Evolutionary conservation across 768 basidiomycete species (phyloP).

Genomic region (Tephrocybe sp.): DNA sequence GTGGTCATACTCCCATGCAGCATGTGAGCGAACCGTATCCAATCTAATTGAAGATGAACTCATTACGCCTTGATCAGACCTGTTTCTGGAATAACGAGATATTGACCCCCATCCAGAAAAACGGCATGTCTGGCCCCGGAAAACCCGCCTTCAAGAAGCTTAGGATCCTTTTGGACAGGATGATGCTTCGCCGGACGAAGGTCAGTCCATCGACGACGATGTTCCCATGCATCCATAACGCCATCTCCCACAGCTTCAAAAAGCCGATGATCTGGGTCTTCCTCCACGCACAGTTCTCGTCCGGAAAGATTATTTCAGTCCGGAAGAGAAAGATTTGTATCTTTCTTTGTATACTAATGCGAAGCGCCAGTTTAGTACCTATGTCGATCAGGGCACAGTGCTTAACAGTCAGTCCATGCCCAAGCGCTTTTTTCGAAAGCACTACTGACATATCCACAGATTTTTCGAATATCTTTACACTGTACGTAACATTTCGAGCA

Average conservation of each 20-base stretch:
- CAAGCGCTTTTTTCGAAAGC: neutral
- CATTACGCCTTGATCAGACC: constrained; percentile 44
- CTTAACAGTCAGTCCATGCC: constrained; percentile 74
- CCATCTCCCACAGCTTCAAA: constrained; percentile 61
- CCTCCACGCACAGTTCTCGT: constrained; percentile 91
- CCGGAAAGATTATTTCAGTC: constrained; percentile 88
- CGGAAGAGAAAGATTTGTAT: constrained; percentile 96
- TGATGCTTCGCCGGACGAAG: constrained; percentile 95
- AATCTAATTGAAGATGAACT: constrained; percentile 9
- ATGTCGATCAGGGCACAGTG: constrained; percentile 85
- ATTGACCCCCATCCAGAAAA: constrained; percentile 90
- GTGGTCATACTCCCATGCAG: constrained; percentile 83
- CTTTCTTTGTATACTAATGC: constrained; percentile 89
- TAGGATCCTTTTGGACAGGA: constrained; percentile 80
- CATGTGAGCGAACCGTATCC: constrained; percentile 47
- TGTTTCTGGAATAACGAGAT: constrained; percentile 99
- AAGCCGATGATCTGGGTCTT: constrained; percentile 92
- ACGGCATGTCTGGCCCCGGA: constrained; percentile 81
- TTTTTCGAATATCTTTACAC: constrained; percentile 86
- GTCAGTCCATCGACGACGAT: constrained; percentile 35
- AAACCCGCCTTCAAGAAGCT: constrained; percentile 87
- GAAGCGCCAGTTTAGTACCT: constrained; percentile 88
- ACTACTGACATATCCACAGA: constrained; percentile 41
- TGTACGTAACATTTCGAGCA: constrained; percentile 40
- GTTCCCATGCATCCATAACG: neutral